Evolutionary conservation across 1,284 basidiomycete genomes (phyloP), one percentile per base, ranked within the genome.

Genomic region (Irpex sp.): DNA sequence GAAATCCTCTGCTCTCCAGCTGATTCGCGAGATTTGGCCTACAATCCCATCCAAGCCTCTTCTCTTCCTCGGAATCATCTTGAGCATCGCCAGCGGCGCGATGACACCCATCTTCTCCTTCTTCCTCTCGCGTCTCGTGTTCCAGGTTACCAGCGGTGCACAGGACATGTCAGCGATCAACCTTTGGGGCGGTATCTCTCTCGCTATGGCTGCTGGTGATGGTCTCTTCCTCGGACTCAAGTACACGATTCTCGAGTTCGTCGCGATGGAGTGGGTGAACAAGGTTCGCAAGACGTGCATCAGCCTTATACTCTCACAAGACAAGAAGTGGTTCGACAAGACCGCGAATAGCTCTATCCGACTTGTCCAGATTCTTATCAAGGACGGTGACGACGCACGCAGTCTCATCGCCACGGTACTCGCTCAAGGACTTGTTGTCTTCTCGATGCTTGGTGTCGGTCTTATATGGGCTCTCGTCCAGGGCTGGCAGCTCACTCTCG

Each of bases 401-500:
- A 82, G 85, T 31, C 81, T 98, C 44, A 81, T 98, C 63, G 83
- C 91, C 2, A 83, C 88, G 4, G 87, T 97, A 47, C 76, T 93
- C 58, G 86, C 87, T 0, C 92, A 96, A 73, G 79, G 81, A 8
- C 71, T 89, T 36, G 91, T 95, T 6, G 91, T 97, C 9, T 63
- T 79, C 1, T 80, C 91, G 5, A 97, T 99, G 94, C 82, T 98
- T 57, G 74, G 81, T 1, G 79, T 96, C 9, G 95, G 94, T 2
- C 77, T 98, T 15, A 74, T 92, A 8, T 98, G 96, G 96, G 94
- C 97, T 0, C 80, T 98, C 72, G 85, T 85, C 0, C 79, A 85
- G 34, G 95, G 94, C 0, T 99, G 97, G 97, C 89, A 97, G 77
- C 81, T 99, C 64, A 97, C 96, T 0, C 84, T 99, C 17, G 93